Conservation (phyloP, 257 asterid species). For the Prunella vulgaris region DNA sequence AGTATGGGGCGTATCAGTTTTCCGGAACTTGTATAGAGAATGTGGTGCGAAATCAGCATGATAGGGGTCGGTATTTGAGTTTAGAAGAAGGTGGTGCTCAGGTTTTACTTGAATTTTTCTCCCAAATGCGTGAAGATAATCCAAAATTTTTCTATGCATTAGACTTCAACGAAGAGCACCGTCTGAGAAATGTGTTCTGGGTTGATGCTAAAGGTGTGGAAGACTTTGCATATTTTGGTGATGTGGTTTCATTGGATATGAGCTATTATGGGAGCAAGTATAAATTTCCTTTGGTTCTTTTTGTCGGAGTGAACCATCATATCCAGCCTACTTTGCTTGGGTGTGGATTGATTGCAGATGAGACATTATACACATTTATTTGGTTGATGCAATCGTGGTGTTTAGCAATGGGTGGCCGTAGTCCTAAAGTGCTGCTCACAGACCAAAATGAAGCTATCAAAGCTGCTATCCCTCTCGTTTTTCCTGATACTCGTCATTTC, state of each 20-base stretch:
- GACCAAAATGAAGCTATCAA: constrained; percentile 66
- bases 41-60: constrained; percentile 66
- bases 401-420: constrained; percentile 77
- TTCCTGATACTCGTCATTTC: constrained; percentile 55
- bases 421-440: constrained; percentile 64
- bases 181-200: constrained; percentile 88
- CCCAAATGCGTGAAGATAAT: constrained; percentile 75
- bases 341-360: constrained; percentile 85
- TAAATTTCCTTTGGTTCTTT: constrained; percentile 71
- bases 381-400: constrained; percentile 88
- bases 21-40: constrained; percentile 54
- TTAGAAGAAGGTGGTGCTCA: constrained; percentile 80
- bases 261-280: constrained; percentile 59
- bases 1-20: constrained; percentile 51
- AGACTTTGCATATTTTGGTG: constrained; percentile 58
- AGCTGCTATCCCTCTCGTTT: constrained; percentile 54
- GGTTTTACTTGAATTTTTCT: constrained; percentile 60
- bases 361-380: constrained; percentile 57
- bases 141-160: constrained; percentile 69
- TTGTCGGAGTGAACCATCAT: constrained; percentile 85
- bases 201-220: constrained; percentile 85
- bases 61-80: constrained; percentile 73
- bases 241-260: constrained; percentile 73
- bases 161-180: constrained; percentile 83
- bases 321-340: constrained; percentile 78